phyloP scores from a whole-genome alignment of 179 eudicot species.

The Beta macrorhiza region DNA sequence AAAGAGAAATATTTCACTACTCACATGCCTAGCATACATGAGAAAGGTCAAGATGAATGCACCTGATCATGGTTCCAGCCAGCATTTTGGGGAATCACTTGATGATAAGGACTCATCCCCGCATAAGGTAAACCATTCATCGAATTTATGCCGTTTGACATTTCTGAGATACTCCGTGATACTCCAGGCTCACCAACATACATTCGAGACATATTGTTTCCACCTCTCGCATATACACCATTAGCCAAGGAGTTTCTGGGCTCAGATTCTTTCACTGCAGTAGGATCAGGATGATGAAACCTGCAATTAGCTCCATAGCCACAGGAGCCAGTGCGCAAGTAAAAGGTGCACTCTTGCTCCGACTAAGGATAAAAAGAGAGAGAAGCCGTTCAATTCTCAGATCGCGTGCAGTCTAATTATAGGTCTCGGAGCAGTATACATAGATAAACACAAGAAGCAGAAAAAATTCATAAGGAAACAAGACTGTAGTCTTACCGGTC shows the following conservation, averaged over 20 bases:
- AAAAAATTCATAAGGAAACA: not conserved
- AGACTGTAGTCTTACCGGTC: slow-evolving; percentile 28
- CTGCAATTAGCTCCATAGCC: slow-evolving; percentile 45
- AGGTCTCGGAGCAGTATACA: not conserved
- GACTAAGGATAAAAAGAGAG: slow-evolving; percentile 21
- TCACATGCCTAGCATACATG: not conserved
- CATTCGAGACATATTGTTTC: slow-evolving; percentile 24
- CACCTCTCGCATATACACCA: slow-evolving; percentile 27
- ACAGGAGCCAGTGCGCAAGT: slow-evolving; percentile 48
- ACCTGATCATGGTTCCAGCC: slow-evolving; percentile 46
- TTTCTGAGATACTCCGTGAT: slow-evolving; percentile 20
- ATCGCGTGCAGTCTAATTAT: not conserved
- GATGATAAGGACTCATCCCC: slow-evolving; percentile 34
- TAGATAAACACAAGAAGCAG: not conserved
- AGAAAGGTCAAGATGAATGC: slow-evolving; percentile 14
- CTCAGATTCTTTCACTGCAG: slow-evolving; percentile 25
- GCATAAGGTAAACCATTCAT: slow-evolving; percentile 31
- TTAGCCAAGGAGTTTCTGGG: slow-evolving; percentile 27
- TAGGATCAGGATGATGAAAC: slow-evolving; percentile 49
- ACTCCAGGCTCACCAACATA: slow-evolving; percentile 21
- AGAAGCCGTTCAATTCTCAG: slow-evolving; percentile 2
- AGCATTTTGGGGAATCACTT: slow-evolving; percentile 32
- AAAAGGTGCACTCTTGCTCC: slow-evolving; percentile 44
- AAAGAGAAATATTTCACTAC: not conserved
- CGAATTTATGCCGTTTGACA: slow-evolving; percentile 26